Conservation (phyloP, 2,329 filamentous ascomycete genomes). For the Phialemonium atrogriseum region DNA sequence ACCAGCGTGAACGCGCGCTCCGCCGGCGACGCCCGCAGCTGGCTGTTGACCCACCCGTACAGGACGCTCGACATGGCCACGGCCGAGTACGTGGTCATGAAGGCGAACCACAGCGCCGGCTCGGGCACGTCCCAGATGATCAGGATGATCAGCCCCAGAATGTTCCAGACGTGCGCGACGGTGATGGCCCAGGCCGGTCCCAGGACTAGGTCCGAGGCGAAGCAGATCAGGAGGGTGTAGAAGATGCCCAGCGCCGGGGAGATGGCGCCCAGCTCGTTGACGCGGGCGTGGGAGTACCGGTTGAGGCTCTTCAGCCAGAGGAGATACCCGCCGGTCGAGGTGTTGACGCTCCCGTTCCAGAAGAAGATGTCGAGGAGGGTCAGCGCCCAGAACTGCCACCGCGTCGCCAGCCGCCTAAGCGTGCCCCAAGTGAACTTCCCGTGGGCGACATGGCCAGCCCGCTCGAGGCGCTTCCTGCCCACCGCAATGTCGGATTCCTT, state of each 20-base stretch:
- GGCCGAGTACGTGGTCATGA: slow-evolving; percentile 37
- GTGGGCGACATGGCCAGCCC: slow-evolving; percentile 29
- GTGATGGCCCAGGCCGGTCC: slow-evolving; percentile 49
- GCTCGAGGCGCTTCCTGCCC: slow-evolving; percentile 34
- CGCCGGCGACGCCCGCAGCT: slow-evolving; percentile 33
- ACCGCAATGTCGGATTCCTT: slow-evolving; percentile 36
- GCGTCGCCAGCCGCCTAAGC: slow-evolving; percentile 25
- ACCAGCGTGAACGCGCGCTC: slow-evolving; percentile 42
- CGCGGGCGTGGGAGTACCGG: slow-evolving; percentile 32
- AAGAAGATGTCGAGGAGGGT: slow-evolving; percentile 45
- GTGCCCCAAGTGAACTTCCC: slow-evolving; percentile 24
- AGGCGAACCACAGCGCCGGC: slow-evolving; percentile 44
- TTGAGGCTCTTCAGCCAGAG: slow-evolving; percentile 50
- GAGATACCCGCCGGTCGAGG: slow-evolving; percentile 39
- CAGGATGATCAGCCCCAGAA: slow-evolving; percentile 43
- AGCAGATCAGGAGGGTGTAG: slow-evolving; percentile 44
- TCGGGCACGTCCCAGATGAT: slow-evolving; percentile 49
- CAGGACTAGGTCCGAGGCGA: slow-evolving; percentile 43
- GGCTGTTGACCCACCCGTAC: slow-evolving; percentile 47
- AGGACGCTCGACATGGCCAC: slow-evolving; percentile 45
- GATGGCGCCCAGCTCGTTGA: slow-evolving; percentile 45
- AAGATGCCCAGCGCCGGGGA: slow-evolving; percentile 48
- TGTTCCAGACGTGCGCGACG: slow-evolving; percentile 39
- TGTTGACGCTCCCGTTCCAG: slow-evolving; percentile 44
- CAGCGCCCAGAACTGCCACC: slow-evolving; percentile 41